A percentile compares a stretch with the other conserved stretches of the same genome.
Evolutionary conservation across 495 filamentous ascomycete species (phyloP).

Genomic region (Talaromyces trachyspermus): DNA sequence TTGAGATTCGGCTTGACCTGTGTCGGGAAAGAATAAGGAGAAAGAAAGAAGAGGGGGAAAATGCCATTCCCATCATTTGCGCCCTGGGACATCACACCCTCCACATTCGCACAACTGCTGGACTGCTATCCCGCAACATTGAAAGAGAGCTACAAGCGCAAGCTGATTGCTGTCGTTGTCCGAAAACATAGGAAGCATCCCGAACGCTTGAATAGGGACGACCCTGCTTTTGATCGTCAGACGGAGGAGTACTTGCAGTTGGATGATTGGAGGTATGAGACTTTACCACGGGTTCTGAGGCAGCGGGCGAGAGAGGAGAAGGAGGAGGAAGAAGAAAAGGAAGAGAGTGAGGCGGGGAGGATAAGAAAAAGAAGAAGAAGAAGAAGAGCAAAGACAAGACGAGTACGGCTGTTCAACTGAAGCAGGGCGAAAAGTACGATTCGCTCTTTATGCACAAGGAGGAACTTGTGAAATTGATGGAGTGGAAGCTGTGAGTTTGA

Average conservation of each 20-base stretch:
- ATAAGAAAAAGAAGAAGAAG: background rate
- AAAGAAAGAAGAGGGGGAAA: slow-evolving; percentile 1
- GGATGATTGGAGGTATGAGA: slow-evolving; percentile 31
- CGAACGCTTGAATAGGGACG: slow-evolving; percentile 8
- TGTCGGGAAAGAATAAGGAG: slow-evolving; percentile 1
- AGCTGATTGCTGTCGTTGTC: background rate
- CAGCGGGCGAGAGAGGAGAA: slow-evolving; percentile 8
- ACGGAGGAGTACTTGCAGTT: slow-evolving; percentile 18
- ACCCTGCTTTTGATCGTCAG: slow-evolving; percentile 8
- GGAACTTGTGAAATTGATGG: slow-evolving; percentile 43
- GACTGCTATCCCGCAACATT: slow-evolving; percentile 25
- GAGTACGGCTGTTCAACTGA: background rate
- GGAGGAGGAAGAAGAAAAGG: background rate
- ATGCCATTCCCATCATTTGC: slow-evolving; percentile 14
- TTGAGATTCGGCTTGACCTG: too few species aligned
- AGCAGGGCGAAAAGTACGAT: background rate
- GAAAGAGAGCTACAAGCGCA: slow-evolving; percentile 18
- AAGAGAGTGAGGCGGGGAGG: background rate
- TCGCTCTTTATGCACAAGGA: slow-evolving; percentile 21
- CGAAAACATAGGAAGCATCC: slow-evolving; percentile 16
- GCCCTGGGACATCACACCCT: slow-evolving; percentile 21
- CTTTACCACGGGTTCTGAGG: slow-evolving; percentile 15
- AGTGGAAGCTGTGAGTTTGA: slow-evolving; percentile 70
- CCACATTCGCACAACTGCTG: slow-evolving; percentile 27
- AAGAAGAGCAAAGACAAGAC: background rate